These are phyloP conservation scores for Boletus bicolor DNA, from an alignment of 768 basidiomycete genomes.

Conservation along the genomic window DNA sequence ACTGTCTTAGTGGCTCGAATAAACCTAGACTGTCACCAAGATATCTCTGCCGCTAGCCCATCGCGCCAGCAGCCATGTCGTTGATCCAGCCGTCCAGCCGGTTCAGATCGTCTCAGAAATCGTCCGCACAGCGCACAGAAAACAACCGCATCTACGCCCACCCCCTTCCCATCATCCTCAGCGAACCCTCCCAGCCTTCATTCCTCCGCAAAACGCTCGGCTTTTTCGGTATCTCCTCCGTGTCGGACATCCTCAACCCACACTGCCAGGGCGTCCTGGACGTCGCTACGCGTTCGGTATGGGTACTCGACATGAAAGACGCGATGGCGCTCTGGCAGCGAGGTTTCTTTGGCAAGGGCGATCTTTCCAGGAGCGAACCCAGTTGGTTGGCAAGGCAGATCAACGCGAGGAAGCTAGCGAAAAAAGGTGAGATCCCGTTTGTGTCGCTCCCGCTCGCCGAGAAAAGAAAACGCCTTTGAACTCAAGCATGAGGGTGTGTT, in stretches of 20 bases:
- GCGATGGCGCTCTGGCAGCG: constrained; percentile 75
- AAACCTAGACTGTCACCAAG: not conserved
- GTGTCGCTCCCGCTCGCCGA: not conserved
- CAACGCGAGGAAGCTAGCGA: constrained; percentile 51
- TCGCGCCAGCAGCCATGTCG: constrained; percentile 38
- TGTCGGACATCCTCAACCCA: constrained; percentile 63
- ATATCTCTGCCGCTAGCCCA: too few species aligned
- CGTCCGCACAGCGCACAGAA: constrained; percentile 53
- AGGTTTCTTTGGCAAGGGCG: constrained; percentile 98
- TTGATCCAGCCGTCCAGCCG: constrained; percentile 41
- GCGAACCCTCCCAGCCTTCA: constrained; percentile 38
- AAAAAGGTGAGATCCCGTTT: constrained; percentile 45
- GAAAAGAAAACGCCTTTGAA: too few species aligned
- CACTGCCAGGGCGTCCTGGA: constrained; percentile 79
- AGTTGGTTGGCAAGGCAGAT: constrained; percentile 84
- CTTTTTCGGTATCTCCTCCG: constrained; percentile 51
- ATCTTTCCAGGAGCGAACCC: constrained; percentile 91
- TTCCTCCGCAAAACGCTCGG: constrained; percentile 46
- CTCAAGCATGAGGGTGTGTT: not conserved
- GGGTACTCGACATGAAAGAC: constrained; percentile 67
- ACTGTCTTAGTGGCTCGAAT: not conserved
- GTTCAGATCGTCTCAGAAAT: constrained; percentile 44
- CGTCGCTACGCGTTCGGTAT: constrained; percentile 77
- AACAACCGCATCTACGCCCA: constrained; percentile 67
- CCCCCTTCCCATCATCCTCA: constrained; percentile 62